These are phyloP conservation scores for Phaseolus lunatus DNA, from an alignment of 306 rosid genomes.

Conservation along the genomic window DNA sequence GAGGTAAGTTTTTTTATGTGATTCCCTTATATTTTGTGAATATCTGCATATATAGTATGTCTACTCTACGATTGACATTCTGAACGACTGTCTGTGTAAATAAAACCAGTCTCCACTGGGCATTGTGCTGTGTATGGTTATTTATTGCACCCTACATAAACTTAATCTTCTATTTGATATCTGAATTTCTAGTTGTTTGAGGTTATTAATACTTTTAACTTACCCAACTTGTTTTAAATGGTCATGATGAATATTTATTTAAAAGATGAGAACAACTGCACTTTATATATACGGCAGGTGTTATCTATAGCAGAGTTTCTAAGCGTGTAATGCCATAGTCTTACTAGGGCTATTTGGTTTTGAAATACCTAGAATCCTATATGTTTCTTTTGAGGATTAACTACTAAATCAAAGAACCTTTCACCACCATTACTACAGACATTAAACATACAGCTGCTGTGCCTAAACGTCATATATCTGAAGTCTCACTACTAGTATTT, in stretches of 20 bases:
- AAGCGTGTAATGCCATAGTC: slow-evolving; percentile 4
- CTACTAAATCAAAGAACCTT: background rate
- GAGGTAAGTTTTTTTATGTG: slow-evolving; percentile 44
- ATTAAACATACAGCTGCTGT: slow-evolving; percentile 4
- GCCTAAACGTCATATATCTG: slow-evolving; percentile 17
- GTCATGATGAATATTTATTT: background rate
- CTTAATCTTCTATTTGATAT: slow-evolving; percentile 30
- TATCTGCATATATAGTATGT: slow-evolving; percentile 55
- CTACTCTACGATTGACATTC: slow-evolving; percentile 53
- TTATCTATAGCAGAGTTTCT: slow-evolving; percentile 26
- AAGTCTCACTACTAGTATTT: background rate
- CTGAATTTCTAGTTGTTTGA: slow-evolving; percentile 31
- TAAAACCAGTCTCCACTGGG: slow-evolving; percentile 54
- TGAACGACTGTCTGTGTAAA: slow-evolving; percentile 69
- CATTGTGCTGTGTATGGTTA: slow-evolving; percentile 50
- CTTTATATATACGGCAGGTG: background rate
- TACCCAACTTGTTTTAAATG: background rate
- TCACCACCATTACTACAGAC: background rate
- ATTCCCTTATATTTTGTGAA: slow-evolving; percentile 60
- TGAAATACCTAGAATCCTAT: background rate
- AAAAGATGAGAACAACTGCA: background rate
- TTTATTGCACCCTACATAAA: slow-evolving; percentile 45
- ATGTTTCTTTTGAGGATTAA: slow-evolving; percentile 8
- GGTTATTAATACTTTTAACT: slow-evolving; percentile 20
- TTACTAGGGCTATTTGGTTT: slow-evolving; percentile 16